Evolutionary conservation across 176 grass and related monocot genomes (phyloP), one percentile per base, ranked within the genome.

Genomic region (Paspalum notatum): DNA sequence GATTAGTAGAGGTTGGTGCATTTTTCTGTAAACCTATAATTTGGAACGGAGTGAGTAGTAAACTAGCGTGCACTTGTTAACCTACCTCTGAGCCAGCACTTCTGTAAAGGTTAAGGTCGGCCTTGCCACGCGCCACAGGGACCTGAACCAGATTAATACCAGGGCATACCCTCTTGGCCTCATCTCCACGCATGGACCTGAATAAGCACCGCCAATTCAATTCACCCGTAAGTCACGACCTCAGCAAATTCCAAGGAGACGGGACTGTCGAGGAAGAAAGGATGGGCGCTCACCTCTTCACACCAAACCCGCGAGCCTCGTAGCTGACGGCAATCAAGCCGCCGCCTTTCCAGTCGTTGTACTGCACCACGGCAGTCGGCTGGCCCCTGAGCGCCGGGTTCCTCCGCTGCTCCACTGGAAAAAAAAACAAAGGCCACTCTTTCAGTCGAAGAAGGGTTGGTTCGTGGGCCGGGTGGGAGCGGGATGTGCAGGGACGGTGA

Each of bases 181-280:
- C 95, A 78, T 98, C 88, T 74, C 95, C 95, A 51, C 92, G 92
- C 95, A 98, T 98, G 42, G 90, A 98, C 83, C 95, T 98, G 67
- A 80, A 58, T 25, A 72, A 52, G 4, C 50, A 50, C 52, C 45
- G 60, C 3, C 42, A n/a, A 8, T 39, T 58, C 42, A n/a, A 8
- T 39, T 58, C 56, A 41, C 38, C 12, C 22, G 4, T 32, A 80
- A 68, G 3, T 44, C n/a, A 66, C 1, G 50, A 61, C 17, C 11
- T 15, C 17, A 75, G 3, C 17, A 76, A 59, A 21, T 39, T 17
- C 18, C 49, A 43, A 13, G 5, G 14, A 68, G n/a, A 61, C 20
- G 54, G 22, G 17, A 50, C 10, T 24, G 53, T 72, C 26, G 21
- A 71, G 22, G 6, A 55, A 64, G 42, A 80, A 68, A 86, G 13